Percentiles rank a stretch among this genome's conserved stretches.
Evolutionary conservation across 805 yeast species (phyloP).

Genomic region (Candida montana): DNA sequence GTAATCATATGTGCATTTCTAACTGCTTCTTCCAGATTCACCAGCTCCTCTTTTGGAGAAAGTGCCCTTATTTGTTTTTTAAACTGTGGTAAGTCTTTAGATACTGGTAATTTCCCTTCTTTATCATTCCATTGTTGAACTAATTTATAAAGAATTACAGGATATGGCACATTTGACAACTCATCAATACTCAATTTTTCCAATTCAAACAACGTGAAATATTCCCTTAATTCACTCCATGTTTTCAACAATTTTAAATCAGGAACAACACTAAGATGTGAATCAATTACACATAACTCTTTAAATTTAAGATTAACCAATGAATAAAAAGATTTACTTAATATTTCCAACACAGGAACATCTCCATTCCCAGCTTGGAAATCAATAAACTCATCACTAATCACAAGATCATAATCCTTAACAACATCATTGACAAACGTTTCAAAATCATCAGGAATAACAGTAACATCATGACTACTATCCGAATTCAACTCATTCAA

Average conservation of each 20-base stretch:
- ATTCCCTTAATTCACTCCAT: conserved; percentile 61
- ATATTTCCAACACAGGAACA: conserved; percentile 49
- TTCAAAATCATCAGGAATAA: conserved; percentile 4
- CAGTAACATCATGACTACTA: conserved; percentile 26
- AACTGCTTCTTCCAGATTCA: conserved; percentile 48
- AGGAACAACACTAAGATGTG: conserved; percentile 59
- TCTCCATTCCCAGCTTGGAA: conserved; percentile 30
- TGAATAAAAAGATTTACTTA: conserved; percentile 63
- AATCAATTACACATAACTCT: conserved; percentile 47
- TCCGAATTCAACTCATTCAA: conserved; percentile 60
- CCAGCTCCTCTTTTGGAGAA: conserved; percentile 2
- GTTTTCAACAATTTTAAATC: conserved; percentile 67
- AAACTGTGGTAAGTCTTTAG: conserved; percentile 37
- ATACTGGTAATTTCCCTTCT: conserved; percentile 26
- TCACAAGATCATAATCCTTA: conserved; percentile 40
- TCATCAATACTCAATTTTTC: conserved; percentile 33
- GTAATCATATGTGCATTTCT: conserved; percentile 21
- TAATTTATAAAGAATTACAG: conserved; percentile 36
- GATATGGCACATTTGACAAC: conserved; percentile 65
- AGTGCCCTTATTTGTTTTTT: conserved; percentile 27
- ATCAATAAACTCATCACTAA: conserved; percentile 34
- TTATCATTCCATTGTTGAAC: conserved; percentile 43
- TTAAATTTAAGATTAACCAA: conserved; percentile 31
- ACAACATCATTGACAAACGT: conserved; percentile 30
- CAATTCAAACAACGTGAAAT: conserved; percentile 47